phyloP scores from a whole-genome alignment of 2,329 filamentous ascomycete genomes.

The Penicillium rolfsii region DNA sequence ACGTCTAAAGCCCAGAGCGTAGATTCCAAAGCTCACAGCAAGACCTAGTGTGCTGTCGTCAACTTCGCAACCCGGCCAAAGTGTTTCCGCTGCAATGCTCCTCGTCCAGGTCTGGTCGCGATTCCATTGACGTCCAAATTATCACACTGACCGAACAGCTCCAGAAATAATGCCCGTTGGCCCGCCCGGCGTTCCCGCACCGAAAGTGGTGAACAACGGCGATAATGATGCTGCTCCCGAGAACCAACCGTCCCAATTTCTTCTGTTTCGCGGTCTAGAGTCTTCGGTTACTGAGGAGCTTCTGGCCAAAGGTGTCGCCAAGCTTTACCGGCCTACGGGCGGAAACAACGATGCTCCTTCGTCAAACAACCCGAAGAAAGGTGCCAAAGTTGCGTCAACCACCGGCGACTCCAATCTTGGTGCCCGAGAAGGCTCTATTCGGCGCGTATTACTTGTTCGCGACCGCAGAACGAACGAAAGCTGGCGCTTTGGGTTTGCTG shows the following conservation, averaged over 20 bases:
- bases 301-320: constrained; percentile 72
- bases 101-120: constrained; percentile 53
- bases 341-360: constrained; percentile 38
- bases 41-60: constrained; percentile 55
- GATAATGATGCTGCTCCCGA: constrained; percentile 60
- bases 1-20: not conserved
- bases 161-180: constrained; percentile 34
- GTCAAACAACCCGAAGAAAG: constrained; percentile 48
- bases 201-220: constrained; percentile 54
- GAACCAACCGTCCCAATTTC: constrained; percentile 70
- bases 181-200: constrained; percentile 44
- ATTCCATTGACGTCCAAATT: not conserved
- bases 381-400: constrained; percentile 58
- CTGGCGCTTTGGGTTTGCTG: constrained; percentile 81
- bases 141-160: constrained; percentile 24
- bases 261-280: constrained; percentile 73
- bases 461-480: constrained; percentile 72
- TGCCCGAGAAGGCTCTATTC: constrained; percentile 72
- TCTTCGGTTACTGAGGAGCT: constrained; percentile 71
- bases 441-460: constrained; percentile 75
- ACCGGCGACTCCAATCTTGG: constrained; percentile 66
- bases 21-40: not conserved
- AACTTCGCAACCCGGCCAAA: constrained; percentile 61
- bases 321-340: constrained; percentile 65
- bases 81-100: constrained; percentile 63